Evolutionary conservation across 2,329 filamentous ascomycete genomes (phyloP).

Genomic region (Xylaria sp.): DNA sequence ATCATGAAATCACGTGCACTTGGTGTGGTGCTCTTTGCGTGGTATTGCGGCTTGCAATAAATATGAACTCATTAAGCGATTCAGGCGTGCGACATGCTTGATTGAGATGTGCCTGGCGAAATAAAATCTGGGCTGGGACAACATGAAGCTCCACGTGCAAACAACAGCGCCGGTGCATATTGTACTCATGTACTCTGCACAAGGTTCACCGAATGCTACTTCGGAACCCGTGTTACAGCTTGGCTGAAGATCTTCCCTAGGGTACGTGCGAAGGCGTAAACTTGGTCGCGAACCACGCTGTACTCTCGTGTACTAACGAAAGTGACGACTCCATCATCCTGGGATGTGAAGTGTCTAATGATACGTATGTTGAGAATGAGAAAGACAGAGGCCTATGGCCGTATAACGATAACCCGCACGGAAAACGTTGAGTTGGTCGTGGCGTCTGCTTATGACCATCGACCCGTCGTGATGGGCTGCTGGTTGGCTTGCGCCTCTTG

Average conservation of each 20-base stretch:
- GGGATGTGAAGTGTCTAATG: neutral
- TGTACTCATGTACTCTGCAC: slow-evolving; percentile 18
- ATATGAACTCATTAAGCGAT: slow-evolving; percentile 32
- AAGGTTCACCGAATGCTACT: slow-evolving; percentile 17
- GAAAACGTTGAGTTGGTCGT: neutral
- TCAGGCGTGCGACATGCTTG: slow-evolving; percentile 13
- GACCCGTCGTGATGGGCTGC: neutral
- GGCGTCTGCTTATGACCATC: neutral
- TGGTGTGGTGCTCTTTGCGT: slow-evolving; percentile 22
- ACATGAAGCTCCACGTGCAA: slow-evolving; percentile 31
- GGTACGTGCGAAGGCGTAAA: neutral
- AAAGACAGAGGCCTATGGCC: neutral
- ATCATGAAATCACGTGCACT: slow-evolving; percentile 25
- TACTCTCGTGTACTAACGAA: no score
- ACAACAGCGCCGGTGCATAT: slow-evolving; percentile 27
- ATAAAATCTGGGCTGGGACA: slow-evolving; percentile 25
- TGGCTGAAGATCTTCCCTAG: slow-evolving; percentile 17
- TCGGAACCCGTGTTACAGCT: slow-evolving; percentile 20
- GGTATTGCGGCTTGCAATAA: slow-evolving; percentile 24
- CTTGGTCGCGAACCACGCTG: neutral
- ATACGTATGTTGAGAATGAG: neutral
- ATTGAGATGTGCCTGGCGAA: slow-evolving; percentile 26
- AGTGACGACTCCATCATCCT: no score
- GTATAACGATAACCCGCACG: neutral
- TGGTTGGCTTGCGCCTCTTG: neutral